Evolutionary conservation across 2,329 filamentous ascomycete species (phyloP), one percentile per base, ranked within the genome.

Genomic region (Phoma herbarum): DNA sequence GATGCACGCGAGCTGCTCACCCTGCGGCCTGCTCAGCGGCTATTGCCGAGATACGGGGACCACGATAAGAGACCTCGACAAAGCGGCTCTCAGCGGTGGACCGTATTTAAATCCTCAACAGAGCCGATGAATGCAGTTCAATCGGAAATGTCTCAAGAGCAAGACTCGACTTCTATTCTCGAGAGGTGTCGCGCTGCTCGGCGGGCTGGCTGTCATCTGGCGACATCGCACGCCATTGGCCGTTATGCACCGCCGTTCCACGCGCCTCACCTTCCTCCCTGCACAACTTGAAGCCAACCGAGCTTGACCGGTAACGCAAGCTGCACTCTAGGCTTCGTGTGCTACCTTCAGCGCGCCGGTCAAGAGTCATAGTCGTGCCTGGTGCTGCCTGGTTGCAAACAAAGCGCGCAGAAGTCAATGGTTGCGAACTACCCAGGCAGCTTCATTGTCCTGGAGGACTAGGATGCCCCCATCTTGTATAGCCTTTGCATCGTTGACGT

Each of bases 241-340:
- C 50, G 18, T 39, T 18, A 39, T 56, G 63, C 66, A 64, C 42
- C 60, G 52, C 49, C 57, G 59, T 65, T 65, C 58, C 55, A 54
- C 61, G 54, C 61, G 52, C 52, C 58, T 57, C 53, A 49, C 39
- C 58, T 55, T 53, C 29, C 33, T 51, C 47, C 33, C 45, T 43
- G 51, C 49, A 49, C 57, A 59, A 59, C 52, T 41, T 54, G 53
- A 56, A 41, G 47, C 48, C 58, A 41, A 51, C 50, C 60, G 56
- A 62, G 41, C 49, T 54, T 73, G 66, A 71, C 71, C 70, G 69
- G 69, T 68, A 43, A 54, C 61, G 62, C 64, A 61, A 63, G 60
- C 61, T 65, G 54, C 60, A 52, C 53, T 57, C 48, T 57, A 39
- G 58, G 56, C 52, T 63, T 61, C 58, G 47, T 39, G 64, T 65